These are phyloP conservation scores for Vickermania spadyakhi DNA, from an alignment of 208 protist genomes.

Conservation along the genomic window DNA sequence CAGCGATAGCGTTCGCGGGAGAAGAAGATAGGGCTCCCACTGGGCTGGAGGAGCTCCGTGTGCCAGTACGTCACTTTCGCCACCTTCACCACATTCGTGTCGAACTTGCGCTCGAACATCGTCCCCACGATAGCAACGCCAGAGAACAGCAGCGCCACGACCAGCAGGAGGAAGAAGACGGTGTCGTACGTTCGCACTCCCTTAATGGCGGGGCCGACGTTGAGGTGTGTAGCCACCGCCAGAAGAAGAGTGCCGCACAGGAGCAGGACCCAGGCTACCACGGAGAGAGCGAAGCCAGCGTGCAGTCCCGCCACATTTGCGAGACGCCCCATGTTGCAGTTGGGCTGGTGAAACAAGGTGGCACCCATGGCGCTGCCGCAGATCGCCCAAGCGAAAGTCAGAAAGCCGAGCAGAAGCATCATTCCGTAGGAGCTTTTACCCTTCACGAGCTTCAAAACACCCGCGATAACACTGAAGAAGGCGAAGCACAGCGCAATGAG, in stretches of 20 bases:
- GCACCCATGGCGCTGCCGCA: conserved; percentile 43
- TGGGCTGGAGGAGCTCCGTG: conserved; percentile 32
- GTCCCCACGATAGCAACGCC: conserved; percentile 32
- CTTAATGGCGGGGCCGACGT: conserved; percentile 36
- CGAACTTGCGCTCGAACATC: conserved; percentile 43
- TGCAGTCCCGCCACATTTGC: conserved; percentile 20
- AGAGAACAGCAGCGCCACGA: conserved; percentile 21
- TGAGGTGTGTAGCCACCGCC: conserved; percentile 31
- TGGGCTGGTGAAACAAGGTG: conserved; percentile 27
- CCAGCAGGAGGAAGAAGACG: conserved; percentile 26
- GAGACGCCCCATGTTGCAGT: conserved; percentile 29
- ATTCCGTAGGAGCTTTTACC: conserved; percentile 31
- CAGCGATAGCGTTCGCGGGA: conserved; percentile 35
- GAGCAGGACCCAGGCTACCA: conserved; percentile 41
- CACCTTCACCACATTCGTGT: conserved; percentile 18
- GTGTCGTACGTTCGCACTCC: conserved; percentile 41
- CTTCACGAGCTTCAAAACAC: conserved; percentile 12
- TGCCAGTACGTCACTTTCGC: conserved; percentile 62
- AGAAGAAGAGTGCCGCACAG: conserved; percentile 24
- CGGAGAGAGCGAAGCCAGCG: conserved; percentile 44
- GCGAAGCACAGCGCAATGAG: conserved; percentile 31
- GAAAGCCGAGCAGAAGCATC: conserved; percentile 35
- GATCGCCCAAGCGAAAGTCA: conserved; percentile 39
- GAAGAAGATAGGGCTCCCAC: conserved; percentile 31
- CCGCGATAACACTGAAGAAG: conserved; percentile 22